Evolutionary conservation across 2,329 filamentous ascomycete genomes (phyloP).

Genomic region (Fusarium mangiferae): DNA sequence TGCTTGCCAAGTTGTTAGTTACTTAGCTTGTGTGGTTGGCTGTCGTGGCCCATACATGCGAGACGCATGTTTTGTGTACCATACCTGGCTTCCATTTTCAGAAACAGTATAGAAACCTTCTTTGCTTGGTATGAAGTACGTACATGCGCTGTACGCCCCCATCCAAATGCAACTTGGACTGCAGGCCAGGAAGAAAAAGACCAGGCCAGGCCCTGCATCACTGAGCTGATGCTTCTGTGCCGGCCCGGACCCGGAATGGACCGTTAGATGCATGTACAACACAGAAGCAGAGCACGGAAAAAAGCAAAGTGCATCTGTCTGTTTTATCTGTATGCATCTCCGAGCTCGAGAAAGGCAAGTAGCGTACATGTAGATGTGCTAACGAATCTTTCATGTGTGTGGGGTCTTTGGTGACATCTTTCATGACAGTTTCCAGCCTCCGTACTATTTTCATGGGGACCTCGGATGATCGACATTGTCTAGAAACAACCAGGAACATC

Average conservation of each 20-base stretch:
- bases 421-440: background rate
- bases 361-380: background rate
- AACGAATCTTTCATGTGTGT: constrained; percentile 11
- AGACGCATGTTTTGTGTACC: background rate
- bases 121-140: constrained; percentile 2
- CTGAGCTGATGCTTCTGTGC: constrained; percentile 19
- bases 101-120: constrained; percentile 18
- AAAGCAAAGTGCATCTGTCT: background rate
- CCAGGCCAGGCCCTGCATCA: constrained; percentile 28
- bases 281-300: constrained; percentile 2
- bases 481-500: background rate
- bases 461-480: background rate
- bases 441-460: background rate
- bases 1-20: background rate
- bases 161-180: background rate
- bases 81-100: constrained; percentile 1
- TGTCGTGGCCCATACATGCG: background rate
- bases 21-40: background rate
- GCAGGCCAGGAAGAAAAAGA: constrained; percentile 19
- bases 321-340: background rate
- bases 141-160: constrained; percentile 11
- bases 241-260: constrained; percentile 28
- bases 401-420: background rate
- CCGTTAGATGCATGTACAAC: background rate
- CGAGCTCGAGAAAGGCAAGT: constrained; percentile 1